Evolutionary conservation across 331 rosid genomes (phyloP), one percentile per base, ranked within the genome.

Genomic region (Quercus phellos): DNA sequence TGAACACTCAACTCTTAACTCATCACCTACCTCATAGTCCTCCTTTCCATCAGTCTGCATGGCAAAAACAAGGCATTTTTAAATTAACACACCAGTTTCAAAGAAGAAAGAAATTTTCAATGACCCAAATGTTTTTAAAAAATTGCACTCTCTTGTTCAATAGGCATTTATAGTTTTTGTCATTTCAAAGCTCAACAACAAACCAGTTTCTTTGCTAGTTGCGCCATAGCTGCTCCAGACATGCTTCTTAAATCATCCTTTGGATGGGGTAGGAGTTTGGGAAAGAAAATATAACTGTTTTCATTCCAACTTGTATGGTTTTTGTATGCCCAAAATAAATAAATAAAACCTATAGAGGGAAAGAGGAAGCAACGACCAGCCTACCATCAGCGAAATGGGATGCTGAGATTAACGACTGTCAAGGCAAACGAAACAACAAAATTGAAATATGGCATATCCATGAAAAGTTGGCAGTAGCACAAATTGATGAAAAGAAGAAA

Each of bases 1-100:
- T 16, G 88, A 81, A 79, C 97, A 92, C 63, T 79, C 84, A 61
- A 89, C 99, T 75, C 8, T 86, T 42, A 94, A 73, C 90, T 86
- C 82, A 0, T 90, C 97, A 1, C 96, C 90, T 19, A 90, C 79
- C 79, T 84, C 78, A 16, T 75, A 89, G 74, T 84, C 85, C 60
- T 34, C 82, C 80, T 24, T 77, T 67, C 77, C 72, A 60, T 89
- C 54, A 26, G 68, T 83, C 98, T 94, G 93, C 89, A 72, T 56
- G 50, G 73, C 55, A 77, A 72, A 77, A 79, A 38, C 71, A 78
- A 68, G 68, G 10, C 68, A 66, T 24, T 60, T 60, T 11, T 4
- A 11, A 27, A 26, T 26, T 14, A 26, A 27, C 29, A 29, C 66
- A 58, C 24, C 16, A 58, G 4, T 22, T 10, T 12, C 66, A 11